phyloP scores from a whole-genome alignment of 352 stramenopile species.

The Phytophthora citricola region DNA sequence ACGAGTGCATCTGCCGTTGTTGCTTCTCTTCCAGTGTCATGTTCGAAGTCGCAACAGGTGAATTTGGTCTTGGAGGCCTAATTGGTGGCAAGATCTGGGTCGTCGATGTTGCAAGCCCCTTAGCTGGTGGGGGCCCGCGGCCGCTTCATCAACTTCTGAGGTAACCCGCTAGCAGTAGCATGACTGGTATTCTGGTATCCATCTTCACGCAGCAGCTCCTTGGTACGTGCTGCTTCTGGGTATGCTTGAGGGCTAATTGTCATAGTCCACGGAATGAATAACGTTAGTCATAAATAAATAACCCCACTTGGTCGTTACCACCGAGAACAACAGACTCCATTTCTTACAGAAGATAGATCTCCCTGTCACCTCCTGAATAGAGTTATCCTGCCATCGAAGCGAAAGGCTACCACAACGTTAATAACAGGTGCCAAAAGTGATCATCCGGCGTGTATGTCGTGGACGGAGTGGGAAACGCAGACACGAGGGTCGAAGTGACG shows the following conservation, averaged over 20 bases:
- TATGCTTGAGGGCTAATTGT: slow-evolving; percentile 24
- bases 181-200: slow-evolving; percentile 13
- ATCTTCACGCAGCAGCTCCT: slow-evolving; percentile 20
- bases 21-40: slow-evolving; percentile 68
- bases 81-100: slow-evolving; percentile 33
- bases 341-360: no score
- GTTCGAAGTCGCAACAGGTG: slow-evolving; percentile 1
- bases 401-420: no score
- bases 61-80: slow-evolving; percentile 11
- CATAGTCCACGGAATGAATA: slow-evolving; percentile 16
- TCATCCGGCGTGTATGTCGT: no score
- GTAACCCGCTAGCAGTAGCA: slow-evolving; percentile 3
- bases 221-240: slow-evolving; percentile 13
- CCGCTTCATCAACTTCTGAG: slow-evolving; percentile 45
- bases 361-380: no score
- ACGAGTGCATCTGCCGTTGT: slow-evolving; percentile 87
- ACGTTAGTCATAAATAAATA: slow-evolving; percentile 23
- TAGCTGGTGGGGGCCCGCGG: slow-evolving; percentile 25
- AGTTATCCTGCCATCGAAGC: no score
- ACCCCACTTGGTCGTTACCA: slow-evolving; percentile 13
- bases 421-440: no score
- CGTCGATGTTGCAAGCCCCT: slow-evolving; percentile 4
- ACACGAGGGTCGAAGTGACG: slow-evolving; percentile 68
- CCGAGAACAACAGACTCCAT: no score
- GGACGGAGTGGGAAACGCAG: slow-evolving; percentile 8